Evolutionary conservation across 2,329 filamentous ascomycete genomes (phyloP).

Genomic region (Aspergillus calidoustus): DNA sequence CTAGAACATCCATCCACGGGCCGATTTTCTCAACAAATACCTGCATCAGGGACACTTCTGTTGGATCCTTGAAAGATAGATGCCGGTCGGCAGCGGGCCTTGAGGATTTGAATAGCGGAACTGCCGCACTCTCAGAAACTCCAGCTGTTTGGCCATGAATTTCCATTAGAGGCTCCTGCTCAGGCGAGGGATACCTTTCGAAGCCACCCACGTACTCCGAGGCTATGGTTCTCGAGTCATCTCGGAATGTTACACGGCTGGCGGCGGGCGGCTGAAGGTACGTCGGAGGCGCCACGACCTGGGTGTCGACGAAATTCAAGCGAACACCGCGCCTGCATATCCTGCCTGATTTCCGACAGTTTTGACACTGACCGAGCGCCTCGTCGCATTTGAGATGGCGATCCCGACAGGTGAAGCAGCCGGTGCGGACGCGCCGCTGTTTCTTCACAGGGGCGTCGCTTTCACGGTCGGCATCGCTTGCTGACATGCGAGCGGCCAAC

Average conservation of each 20-base stretch:
- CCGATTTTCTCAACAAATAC: slow-evolving; percentile 90
- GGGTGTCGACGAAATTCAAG: slow-evolving; percentile 89
- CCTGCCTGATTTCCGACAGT: slow-evolving; percentile 86
- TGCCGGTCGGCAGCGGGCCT: slow-evolving; percentile 51
- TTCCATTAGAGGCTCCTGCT: slow-evolving; percentile 42
- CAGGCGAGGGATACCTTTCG: slow-evolving; percentile 69
- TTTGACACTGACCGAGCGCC: slow-evolving; percentile 67
- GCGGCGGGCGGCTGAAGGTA: slow-evolving; percentile 63
- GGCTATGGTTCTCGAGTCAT: slow-evolving; percentile 88
- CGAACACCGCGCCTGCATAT: slow-evolving; percentile 84
- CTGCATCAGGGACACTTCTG: slow-evolving; percentile 88
- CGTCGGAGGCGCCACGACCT: slow-evolving; percentile 69
- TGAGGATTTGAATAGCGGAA: slow-evolving; percentile 39
- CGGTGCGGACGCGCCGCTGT: slow-evolving; percentile 85
- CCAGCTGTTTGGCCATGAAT: slow-evolving; percentile 28
- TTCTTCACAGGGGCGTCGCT: slow-evolving; percentile 53
- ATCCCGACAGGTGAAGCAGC: slow-evolving; percentile 87
- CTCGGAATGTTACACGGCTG: slow-evolving; percentile 77
- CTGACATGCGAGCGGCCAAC: not conserved
- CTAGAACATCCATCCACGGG: slow-evolving; percentile 92
- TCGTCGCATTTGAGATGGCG: slow-evolving; percentile 92
- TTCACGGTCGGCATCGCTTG: slow-evolving; percentile 27
- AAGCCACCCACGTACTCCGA: slow-evolving; percentile 85
- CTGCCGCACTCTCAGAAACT: slow-evolving; percentile 36
- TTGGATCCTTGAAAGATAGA: slow-evolving; percentile 71